phyloP scores from a whole-genome alignment of 2,329 filamentous ascomycete genomes.

The Elsinoe batatas region DNA sequence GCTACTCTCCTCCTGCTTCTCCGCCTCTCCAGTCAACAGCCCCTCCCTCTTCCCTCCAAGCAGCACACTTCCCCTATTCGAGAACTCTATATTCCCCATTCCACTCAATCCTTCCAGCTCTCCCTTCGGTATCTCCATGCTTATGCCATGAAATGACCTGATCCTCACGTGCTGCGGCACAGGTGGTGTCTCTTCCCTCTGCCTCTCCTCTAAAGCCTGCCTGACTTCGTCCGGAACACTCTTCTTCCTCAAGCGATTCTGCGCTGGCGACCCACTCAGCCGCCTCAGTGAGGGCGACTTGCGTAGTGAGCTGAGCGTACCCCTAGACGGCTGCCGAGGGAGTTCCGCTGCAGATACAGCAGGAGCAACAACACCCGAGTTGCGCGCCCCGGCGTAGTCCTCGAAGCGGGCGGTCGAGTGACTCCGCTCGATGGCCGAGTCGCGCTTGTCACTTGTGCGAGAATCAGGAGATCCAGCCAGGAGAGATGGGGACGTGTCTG shows the following conservation, averaged over 20 bases:
- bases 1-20: constrained; percentile 16
- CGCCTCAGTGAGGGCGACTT: constrained; percentile 1
- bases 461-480: background rate
- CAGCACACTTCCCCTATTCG: constrained; percentile 51
- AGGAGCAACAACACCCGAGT: background rate
- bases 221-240: constrained; percentile 15
- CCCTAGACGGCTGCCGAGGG: constrained; percentile 6
- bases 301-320: constrained; percentile 10
- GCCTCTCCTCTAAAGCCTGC: constrained; percentile 11
- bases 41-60: constrained; percentile 42
- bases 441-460: constrained; percentile 18
- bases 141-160: constrained; percentile 39
- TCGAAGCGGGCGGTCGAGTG: constrained; percentile 17
- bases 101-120: constrained; percentile 43
- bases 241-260: constrained; percentile 11
- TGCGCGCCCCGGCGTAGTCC: constrained; percentile 13
- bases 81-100: constrained; percentile 47
- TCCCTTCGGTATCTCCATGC: constrained; percentile 46
- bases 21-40: constrained; percentile 20
- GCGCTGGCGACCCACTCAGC: background rate
- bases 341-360: background rate
- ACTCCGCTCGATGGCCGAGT: constrained; percentile 26
- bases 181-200: background rate
- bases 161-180: constrained; percentile 18
- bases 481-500: background rate